Percentiles rank a stretch among this genome's conserved stretches.
These are phyloP conservation scores for Athelia sp. DNA, from an alignment of 1,284 basidiomycete genomes.

Conservation along the genomic window DNA sequence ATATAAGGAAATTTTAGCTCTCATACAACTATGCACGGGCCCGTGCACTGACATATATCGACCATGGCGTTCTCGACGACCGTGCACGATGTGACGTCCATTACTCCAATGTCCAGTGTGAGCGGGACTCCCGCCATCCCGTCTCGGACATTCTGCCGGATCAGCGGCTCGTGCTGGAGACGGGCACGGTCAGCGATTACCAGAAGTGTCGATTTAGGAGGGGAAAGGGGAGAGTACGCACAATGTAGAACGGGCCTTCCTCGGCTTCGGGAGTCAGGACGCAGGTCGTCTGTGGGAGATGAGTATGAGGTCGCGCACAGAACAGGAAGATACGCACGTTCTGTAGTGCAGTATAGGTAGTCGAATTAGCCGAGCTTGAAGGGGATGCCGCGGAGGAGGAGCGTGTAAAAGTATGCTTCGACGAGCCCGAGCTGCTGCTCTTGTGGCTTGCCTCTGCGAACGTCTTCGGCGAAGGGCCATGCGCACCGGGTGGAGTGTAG, in stretches of 20 bases:
- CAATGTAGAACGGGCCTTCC: conserved; percentile 27
- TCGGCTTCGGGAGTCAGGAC: conserved; percentile 26
- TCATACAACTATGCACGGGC: not conserved
- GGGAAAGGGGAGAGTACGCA: not conserved
- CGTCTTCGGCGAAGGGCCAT: conserved; percentile 1
- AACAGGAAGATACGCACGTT: conserved; percentile 4
- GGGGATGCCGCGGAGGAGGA: conserved; percentile 9
- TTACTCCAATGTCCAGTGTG: conserved; percentile 49
- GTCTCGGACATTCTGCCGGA: conserved; percentile 47
- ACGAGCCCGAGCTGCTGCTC: not conserved
- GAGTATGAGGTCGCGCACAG: not conserved
- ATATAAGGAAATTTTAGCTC: not conserved
- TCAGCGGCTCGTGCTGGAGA: not conserved
- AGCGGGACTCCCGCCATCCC: conserved; percentile 45
- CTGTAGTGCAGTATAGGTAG: conserved; percentile 8
- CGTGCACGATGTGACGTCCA: conserved; percentile 53
- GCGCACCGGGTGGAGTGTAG: not conserved
- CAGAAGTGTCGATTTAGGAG: not conserved
- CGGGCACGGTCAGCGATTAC: not conserved
- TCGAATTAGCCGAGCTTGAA: not conserved
- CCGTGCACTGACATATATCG: conserved; percentile 48
- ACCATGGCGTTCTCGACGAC: conserved; percentile 50
- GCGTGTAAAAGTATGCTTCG: conserved; percentile 6
- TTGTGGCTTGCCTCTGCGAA: not conserved
- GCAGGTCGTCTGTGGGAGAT: conserved; percentile 11